Conservation (phyloP, 2,329 filamentous ascomycete genomes). For the Alternaria hordeiaustralica region DNA sequence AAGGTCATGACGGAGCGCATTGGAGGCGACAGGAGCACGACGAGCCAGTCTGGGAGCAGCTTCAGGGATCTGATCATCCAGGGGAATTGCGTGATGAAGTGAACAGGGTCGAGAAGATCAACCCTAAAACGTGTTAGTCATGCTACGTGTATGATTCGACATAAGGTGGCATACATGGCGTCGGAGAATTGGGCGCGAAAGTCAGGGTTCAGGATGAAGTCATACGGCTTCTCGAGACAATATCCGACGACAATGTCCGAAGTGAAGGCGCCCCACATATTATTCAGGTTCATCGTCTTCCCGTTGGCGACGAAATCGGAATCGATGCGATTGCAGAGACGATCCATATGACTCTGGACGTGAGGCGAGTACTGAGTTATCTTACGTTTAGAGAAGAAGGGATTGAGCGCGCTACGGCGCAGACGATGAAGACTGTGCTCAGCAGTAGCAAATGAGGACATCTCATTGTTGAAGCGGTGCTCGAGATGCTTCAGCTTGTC, state of each 20-base stretch:
- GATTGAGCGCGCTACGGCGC: constrained; percentile 27
- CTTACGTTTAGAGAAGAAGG: constrained; percentile 8
- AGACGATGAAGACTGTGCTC: constrained; percentile 5
- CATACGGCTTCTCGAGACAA: neutral
- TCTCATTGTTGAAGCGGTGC: neutral
- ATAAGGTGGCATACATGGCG: neutral
- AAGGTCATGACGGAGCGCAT: neutral
- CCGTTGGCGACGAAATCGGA: neutral
- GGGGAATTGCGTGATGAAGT: neutral
- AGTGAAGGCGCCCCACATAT: neutral
- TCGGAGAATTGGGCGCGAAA: neutral
- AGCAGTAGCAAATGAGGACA: neutral
- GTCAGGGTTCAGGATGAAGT: neutral
- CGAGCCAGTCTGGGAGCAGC: neutral
- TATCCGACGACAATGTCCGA: neutral
- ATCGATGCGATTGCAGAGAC: neutral
- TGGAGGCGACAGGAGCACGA: neutral
- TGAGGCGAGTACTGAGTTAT: neutral
- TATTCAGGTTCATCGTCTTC: neutral
- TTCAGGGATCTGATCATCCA: neutral
- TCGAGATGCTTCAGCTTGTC: neutral
- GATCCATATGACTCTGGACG: neutral
- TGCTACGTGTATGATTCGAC: neutral
- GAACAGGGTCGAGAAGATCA: neutral
- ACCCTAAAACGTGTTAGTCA: neutral